phyloP scores from a whole-genome alignment of 1,284 basidiomycete genomes.

The Ceratobasidium sp. region DNA sequence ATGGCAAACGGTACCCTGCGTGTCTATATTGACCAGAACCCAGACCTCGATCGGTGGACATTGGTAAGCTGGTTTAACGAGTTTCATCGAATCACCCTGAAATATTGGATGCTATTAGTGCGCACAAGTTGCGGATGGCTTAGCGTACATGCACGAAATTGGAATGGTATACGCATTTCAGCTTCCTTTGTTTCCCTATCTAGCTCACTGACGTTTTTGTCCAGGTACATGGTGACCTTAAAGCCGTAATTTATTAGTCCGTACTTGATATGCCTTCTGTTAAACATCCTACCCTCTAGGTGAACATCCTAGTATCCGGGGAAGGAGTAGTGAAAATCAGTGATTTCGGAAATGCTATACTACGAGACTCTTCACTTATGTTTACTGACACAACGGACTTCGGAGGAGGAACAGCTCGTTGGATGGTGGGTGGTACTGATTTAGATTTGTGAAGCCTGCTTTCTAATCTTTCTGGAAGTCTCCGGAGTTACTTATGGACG shows the following conservation, averaged over 20 bases:
- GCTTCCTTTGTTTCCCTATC: neutral
- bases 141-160: slow-evolving; percentile 2
- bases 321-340: slow-evolving; percentile 13
- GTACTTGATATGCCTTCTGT: no score
- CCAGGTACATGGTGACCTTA: slow-evolving; percentile 15
- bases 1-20: neutral
- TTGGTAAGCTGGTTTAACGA: neutral
- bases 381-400: slow-evolving; percentile 8
- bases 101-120: neutral
- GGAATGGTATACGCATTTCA: neutral
- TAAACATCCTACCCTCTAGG: neutral
- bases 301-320: slow-evolving; percentile 7
- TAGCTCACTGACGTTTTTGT: neutral
- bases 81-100: neutral
- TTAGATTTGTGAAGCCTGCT: neutral
- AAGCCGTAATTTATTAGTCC: neutral
- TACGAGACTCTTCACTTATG: neutral
- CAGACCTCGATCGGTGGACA: neutral
- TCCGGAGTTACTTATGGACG: neutral
- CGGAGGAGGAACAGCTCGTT: slow-evolving; percentile 4
- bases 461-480: neutral
- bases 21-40: neutral
- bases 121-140: neutral
- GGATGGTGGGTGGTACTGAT: slow-evolving; percentile 9
- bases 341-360: slow-evolving; percentile 20